phyloP scores from a whole-genome alignment of 768 basidiomycete species.

The Saitozyma podzolica region DNA sequence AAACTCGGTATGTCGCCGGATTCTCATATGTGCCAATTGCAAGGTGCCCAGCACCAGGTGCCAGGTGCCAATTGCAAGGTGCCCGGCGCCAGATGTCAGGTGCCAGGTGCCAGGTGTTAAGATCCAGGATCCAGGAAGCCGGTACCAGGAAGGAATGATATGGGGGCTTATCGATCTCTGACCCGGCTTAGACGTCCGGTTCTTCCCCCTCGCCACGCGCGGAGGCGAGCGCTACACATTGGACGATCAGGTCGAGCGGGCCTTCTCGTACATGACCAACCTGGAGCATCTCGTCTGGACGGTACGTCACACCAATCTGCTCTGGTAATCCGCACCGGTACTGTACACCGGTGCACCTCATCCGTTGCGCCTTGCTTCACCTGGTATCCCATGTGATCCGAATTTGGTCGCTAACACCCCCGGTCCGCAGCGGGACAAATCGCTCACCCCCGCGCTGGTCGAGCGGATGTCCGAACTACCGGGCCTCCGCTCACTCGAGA shows the following conservation, averaged over 20 bases:
- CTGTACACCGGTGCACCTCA: too few species aligned
- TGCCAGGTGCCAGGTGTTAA: too few species aligned
- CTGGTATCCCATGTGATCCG: too few species aligned
- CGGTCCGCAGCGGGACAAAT: conserved; percentile 33
- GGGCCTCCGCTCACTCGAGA: conserved; percentile 32
- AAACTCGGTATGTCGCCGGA: conserved; percentile 22
- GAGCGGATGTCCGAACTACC: conserved; percentile 22
- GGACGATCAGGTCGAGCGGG: conserved; percentile 34
- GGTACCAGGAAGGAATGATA: background rate
- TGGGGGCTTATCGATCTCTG: conserved; percentile 1
- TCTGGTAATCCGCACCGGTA: background rate
- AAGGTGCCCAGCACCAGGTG: too few species aligned
- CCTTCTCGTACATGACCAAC: conserved; percentile 31
- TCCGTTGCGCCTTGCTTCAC: too few species aligned
- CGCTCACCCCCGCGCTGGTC: conserved; percentile 29
- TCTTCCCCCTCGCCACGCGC: conserved; percentile 34
- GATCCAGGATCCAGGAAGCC: background rate
- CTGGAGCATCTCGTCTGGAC: conserved; percentile 41
- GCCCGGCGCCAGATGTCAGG: too few species aligned
- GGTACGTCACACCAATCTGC: conserved; percentile 13
- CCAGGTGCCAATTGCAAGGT: too few species aligned
- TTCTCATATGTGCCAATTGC: too few species aligned
- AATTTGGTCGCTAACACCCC: too few species aligned
- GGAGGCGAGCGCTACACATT: conserved; percentile 33
- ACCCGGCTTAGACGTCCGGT: conserved; percentile 33